These are phyloP conservation scores for Pelomyxa schiedti DNA, from an alignment of 78 protist genomes.

Conservation along the genomic window DNA sequence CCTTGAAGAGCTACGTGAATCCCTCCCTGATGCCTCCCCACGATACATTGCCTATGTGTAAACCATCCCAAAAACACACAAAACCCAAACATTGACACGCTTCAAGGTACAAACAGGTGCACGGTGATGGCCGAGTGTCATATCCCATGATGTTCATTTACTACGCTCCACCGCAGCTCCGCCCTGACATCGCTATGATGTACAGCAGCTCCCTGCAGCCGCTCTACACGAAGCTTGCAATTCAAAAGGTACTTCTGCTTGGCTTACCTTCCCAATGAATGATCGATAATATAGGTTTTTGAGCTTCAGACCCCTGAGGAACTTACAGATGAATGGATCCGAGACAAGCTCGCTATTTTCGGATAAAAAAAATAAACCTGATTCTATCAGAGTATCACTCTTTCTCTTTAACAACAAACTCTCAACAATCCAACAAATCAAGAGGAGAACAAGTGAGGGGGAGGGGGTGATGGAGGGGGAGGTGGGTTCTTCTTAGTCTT, in stretches of 20 bases:
- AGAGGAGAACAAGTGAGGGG: too few relatives aligned
- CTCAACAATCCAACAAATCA: too few relatives aligned
- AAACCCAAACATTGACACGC: background rate
- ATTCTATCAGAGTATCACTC: too few relatives aligned
- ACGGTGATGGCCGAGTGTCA: conserved; percentile 50
- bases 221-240: conserved; percentile 11
- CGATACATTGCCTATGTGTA: conserved; percentile 37
- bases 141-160: conserved; percentile 51
- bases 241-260: conserved; percentile 33
- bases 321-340: conserved; percentile 47
- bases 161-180: conserved; percentile 42
- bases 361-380: conserved; percentile 10
- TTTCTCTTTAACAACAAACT: too few relatives aligned
- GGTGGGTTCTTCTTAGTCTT: too few relatives aligned
- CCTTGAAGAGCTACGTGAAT: conserved; percentile 40
- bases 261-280: background rate
- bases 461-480: too few relatives aligned
- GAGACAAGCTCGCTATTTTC: conserved; percentile 42
- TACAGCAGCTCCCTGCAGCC: conserved; percentile 33
- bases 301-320: conserved; percentile 18
- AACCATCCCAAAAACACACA: background rate
- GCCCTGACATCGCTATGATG: conserved; percentile 50
- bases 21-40: conserved; percentile 42
- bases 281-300: conserved; percentile 6
- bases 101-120: conserved; percentile 30